Percentiles rank a stretch among this genome's conserved stretches.
phyloP scores from a whole-genome alignment of 2,329 filamentous ascomycete genomes.

The Teratosphaeria epicoccoides region DNA sequence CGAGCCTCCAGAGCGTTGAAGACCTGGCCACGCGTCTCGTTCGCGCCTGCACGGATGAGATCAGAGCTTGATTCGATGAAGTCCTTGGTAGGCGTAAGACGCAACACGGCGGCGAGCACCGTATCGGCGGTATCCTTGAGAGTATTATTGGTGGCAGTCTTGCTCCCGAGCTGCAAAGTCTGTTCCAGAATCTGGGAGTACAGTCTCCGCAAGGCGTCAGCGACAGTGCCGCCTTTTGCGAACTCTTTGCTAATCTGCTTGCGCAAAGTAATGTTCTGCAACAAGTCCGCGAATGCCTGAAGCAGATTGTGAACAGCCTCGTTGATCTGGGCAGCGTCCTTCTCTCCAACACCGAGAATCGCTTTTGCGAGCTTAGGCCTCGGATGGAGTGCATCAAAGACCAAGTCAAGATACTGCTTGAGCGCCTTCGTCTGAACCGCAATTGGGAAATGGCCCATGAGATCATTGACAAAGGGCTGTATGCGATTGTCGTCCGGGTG shows the following conservation, averaged over 20 bases:
- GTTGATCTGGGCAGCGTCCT: slow-evolving; percentile 24
- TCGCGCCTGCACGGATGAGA: slow-evolving; percentile 64
- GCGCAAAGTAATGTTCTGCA: slow-evolving; percentile 14
- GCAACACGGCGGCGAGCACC: slow-evolving; percentile 68
- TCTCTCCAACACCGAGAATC: slow-evolving; percentile 54
- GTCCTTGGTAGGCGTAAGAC: slow-evolving; percentile 73
- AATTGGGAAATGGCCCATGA: slow-evolving; percentile 63
- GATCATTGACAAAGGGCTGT: slow-evolving; percentile 60
- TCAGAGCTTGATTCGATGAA: slow-evolving; percentile 82
- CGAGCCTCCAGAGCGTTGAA: slow-evolving; percentile 71
- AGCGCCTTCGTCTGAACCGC: slow-evolving; percentile 63
- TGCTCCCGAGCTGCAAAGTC: slow-evolving; percentile 46
- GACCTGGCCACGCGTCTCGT: slow-evolving; percentile 64
- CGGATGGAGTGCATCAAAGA: slow-evolving; percentile 62
- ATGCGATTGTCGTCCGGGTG: slow-evolving; percentile 69
- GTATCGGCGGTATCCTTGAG: slow-evolving; percentile 45
- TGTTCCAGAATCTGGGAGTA: slow-evolving; percentile 30
- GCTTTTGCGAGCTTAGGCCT: slow-evolving; percentile 64
- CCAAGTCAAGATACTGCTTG: slow-evolving; percentile 63
- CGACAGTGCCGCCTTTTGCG: slow-evolving; percentile 9
- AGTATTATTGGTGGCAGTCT: slow-evolving; percentile 26
- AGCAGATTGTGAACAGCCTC: slow-evolving; percentile 30
- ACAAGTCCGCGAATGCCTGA: slow-evolving; percentile 28
- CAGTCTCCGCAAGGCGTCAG: slow-evolving; percentile 14
- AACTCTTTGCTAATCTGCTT: slow-evolving; percentile 20